Percentiles rank a stretch among this genome's conserved stretches.
These are phyloP conservation scores for Trichoderma brevicompactum DNA, from an alignment of 2,329 filamentous ascomycete species.

Conservation along the genomic window DNA sequence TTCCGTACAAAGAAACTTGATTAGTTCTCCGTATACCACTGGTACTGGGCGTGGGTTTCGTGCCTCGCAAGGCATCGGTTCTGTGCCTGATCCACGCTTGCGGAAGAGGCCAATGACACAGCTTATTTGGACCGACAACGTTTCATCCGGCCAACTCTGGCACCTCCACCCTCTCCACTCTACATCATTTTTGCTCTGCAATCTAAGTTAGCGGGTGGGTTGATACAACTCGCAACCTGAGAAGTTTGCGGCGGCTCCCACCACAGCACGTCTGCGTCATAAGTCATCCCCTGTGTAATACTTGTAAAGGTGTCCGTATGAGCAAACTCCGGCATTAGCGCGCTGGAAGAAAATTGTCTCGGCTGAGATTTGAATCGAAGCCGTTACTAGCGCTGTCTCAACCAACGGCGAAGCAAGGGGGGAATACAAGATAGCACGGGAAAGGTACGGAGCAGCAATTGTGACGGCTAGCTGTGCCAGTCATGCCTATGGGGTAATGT, in stretches of 20 bases:
- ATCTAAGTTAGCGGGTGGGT: slow-evolving; percentile 23
- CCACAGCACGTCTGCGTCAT: slow-evolving; percentile 14
- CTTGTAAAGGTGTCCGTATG: not conserved
- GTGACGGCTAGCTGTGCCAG: slow-evolving; percentile 1
- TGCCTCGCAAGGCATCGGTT: slow-evolving; percentile 4
- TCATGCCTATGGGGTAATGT: not conserved
- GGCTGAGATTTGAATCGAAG: slow-evolving; percentile 18
- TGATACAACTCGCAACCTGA: slow-evolving; percentile 16
- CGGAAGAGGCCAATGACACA: slow-evolving; percentile 18
- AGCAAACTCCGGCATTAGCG: not conserved
- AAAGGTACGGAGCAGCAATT: not conserved
- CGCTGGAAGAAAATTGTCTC: slow-evolving; percentile 13
- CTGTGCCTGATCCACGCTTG: slow-evolving; percentile 26
- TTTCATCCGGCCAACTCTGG: slow-evolving; percentile 19
- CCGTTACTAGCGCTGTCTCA: slow-evolving; percentile 12
- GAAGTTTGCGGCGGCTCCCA: slow-evolving; percentile 9
- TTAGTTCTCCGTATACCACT: slow-evolving; percentile 10
- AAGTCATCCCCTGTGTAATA: not conserved
- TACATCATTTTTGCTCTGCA: slow-evolving; percentile 8
- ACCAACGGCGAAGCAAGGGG: slow-evolving; percentile 4
- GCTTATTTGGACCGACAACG: slow-evolving; percentile 21
- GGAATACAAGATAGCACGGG: not conserved
- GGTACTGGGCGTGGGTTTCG: not conserved
- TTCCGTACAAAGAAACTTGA: not conserved
- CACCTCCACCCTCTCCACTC: slow-evolving; percentile 22